Evolutionary conservation across 108 stramenopile species (phyloP), one percentile per base, ranked within the genome.

Genomic region (Fistulifera pelliculosa): DNA sequence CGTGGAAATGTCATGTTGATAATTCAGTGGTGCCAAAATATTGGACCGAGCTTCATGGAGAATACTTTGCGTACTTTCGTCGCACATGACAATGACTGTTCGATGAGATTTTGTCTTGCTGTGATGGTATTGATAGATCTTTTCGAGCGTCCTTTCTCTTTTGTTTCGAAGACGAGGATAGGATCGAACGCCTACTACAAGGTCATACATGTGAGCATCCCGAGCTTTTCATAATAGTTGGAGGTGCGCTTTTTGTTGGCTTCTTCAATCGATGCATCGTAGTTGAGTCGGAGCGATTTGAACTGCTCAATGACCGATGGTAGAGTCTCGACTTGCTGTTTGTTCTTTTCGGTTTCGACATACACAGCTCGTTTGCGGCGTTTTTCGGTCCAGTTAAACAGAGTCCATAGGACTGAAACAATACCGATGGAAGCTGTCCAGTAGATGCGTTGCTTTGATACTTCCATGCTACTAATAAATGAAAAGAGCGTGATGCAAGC

Each of bases 11-110:
- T 79, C 77, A 18, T 26, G 51, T 16, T 50, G 53, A 41, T 69
- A 64, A 17, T 72, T 16, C 39, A 79, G 51, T 0, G 77, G 77
- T 16, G 31, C 47, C 31, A 79, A 27, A 18, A 79, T 72, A 21
- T 58, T 61, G 15, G 49, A 27, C 7, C 77, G 52, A 2, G 77
- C 77, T 49, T 75, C 68, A 11, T 58, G 18, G 2, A 79, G 40
- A 0, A 79, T 23, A 16, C 35, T 28, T 21, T 47, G 47, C 14
- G 73, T 72, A 7, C 41, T 60, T 17, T 51, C 14, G 41, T 75
- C 77, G 23, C 54, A 59, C 77, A 79, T 79, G 47, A 64, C 63
- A 43, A 79, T 68, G 44, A 79, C 66, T 13, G 77, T 72, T 21
- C 77, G 49, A 47, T 75, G 74, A 8, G 59, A 61, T 58, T 75